Percentiles rank a stretch among this genome's conserved stretches.
Evolutionary conservation across 768 basidiomycete species (phyloP).

Genomic region (Suillus hirtellus): DNA sequence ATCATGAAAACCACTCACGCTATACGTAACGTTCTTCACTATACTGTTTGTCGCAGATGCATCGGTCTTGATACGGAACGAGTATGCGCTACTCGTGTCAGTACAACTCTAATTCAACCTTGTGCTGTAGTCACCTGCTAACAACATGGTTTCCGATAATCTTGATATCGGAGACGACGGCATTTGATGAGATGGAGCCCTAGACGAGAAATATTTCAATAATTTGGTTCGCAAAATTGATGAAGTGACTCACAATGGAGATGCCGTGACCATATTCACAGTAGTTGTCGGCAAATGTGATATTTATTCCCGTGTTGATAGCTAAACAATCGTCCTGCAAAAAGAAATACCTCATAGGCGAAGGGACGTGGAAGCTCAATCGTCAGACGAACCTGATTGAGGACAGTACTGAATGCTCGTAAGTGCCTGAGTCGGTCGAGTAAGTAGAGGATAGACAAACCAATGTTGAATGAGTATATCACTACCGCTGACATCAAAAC

Average conservation of each 20-base stretch:
- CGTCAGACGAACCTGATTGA: conserved; percentile 23
- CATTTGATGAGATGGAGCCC: conserved; percentile 56
- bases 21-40: conserved; percentile 52
- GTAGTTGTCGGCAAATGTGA: conserved; percentile 48
- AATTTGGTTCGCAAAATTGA: not conserved
- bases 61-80: conserved; percentile 63
- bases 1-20: conserved; percentile 29
- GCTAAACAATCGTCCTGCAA: conserved; percentile 65
- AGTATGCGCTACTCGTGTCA: conserved; percentile 41
- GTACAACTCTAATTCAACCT: not conserved
- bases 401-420: conserved; percentile 17
- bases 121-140: conserved; percentile 43
- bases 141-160: conserved; percentile 54
- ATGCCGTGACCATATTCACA: conserved; percentile 67
- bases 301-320: conserved; percentile 44
- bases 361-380: not conserved
- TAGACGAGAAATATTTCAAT: conserved; percentile 20
- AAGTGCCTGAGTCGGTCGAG: not conserved
- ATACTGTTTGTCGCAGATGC: conserved; percentile 43
- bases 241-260: conserved; percentile 41
- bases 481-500: conserved; percentile 45
- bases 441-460: conserved; percentile 12
- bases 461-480: conserved; percentile 34
- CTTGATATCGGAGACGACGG: conserved; percentile 45
- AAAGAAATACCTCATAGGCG: not conserved